Evolutionary conservation across 139 green algal species (phyloP).

Genomic region (Chlamydomonas sp.): DNA sequence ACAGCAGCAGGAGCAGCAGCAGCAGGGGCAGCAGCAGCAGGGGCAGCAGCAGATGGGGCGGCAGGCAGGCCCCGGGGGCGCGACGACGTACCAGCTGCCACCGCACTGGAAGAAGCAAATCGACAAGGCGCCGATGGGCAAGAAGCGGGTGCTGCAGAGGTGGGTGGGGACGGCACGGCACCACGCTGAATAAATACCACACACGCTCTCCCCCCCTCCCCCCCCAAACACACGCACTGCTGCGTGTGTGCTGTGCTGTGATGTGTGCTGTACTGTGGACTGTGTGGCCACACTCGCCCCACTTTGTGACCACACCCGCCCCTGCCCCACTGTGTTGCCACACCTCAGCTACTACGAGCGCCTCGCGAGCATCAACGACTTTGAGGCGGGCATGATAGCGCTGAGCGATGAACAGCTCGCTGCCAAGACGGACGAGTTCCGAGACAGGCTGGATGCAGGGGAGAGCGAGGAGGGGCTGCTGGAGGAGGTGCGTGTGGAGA

Average conservation of each 20-base stretch:
- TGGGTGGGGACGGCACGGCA: no score
- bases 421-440: slow-evolving; percentile 47
- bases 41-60: no score
- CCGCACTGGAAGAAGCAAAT: slow-evolving; percentile 46
- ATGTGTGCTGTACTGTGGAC: not conserved
- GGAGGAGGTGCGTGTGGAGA: not conserved
- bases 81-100: slow-evolving; percentile 26
- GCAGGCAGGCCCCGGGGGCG: no score
- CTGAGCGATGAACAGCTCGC: slow-evolving; percentile 74
- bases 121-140: slow-evolving; percentile 24
- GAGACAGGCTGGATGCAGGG: not conserved
- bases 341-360: not conserved
- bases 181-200: no score
- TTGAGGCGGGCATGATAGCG: slow-evolving; percentile 63
- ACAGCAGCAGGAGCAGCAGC: no score
- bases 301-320: not conserved
- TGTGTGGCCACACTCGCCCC: not conserved
- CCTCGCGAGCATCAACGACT: slow-evolving; percentile 58
- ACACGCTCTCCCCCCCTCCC: no score
- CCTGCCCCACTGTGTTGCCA: not conserved
- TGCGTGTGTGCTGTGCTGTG: not conserved
- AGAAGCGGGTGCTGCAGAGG: slow-evolving; percentile 20
- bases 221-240: no score
- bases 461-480: not conserved
- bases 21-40: no score